Percentiles rank a stretch among this genome's conserved stretches.
phyloP scores from a whole-genome alignment of 2,329 filamentous ascomycete genomes.

The Ceratocystis lukuohia region DNA sequence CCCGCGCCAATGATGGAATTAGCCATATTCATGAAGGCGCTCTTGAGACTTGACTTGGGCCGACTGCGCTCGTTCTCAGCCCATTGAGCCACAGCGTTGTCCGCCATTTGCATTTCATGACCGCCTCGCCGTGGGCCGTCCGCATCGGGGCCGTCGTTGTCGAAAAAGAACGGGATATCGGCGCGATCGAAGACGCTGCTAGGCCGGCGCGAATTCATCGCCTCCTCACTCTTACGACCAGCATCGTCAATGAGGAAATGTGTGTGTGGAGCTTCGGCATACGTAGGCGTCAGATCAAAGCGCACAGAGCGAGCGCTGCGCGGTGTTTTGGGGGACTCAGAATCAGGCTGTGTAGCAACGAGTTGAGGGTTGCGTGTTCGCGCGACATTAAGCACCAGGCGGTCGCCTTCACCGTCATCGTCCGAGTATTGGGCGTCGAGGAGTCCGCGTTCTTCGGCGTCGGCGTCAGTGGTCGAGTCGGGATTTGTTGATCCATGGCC shows the following conservation, averaged over 20 bases:
- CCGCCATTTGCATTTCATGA: slow-evolving; percentile 20
- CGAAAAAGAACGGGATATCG: slow-evolving; percentile 18
- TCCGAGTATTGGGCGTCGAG: slow-evolving; percentile 22
- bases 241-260: slow-evolving; percentile 15
- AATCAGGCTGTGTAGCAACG: slow-evolving; percentile 4
- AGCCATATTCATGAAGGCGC: slow-evolving; percentile 99
- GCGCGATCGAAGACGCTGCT: slow-evolving; percentile 17
- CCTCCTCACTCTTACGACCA: slow-evolving; percentile 17
- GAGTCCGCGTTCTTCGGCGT: slow-evolving; percentile 22
- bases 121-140: slow-evolving; percentile 9
- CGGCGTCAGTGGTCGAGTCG: slow-evolving; percentile 18
- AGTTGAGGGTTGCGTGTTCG: slow-evolving; percentile 15
- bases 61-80: slow-evolving; percentile 44
- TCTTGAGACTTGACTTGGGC: slow-evolving; percentile 71
- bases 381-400: slow-evolving; percentile 15
- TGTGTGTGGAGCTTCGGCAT: slow-evolving; percentile 29
- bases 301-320: slow-evolving; percentile 60
- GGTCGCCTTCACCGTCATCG: slow-evolving; percentile 19
- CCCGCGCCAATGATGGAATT: slow-evolving; percentile 86
- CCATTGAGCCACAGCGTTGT: slow-evolving; percentile 26
- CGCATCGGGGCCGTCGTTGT: slow-evolving; percentile 13
- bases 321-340: slow-evolving; percentile 33
- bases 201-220: slow-evolving; percentile 15
- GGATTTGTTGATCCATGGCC: slow-evolving; percentile 7
- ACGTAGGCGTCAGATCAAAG: slow-evolving; percentile 48